Evolutionary conservation across 1,139 yeast genomes (phyloP), one percentile per base, ranked within the genome.

Genomic region (Candida mesenterica): DNA sequence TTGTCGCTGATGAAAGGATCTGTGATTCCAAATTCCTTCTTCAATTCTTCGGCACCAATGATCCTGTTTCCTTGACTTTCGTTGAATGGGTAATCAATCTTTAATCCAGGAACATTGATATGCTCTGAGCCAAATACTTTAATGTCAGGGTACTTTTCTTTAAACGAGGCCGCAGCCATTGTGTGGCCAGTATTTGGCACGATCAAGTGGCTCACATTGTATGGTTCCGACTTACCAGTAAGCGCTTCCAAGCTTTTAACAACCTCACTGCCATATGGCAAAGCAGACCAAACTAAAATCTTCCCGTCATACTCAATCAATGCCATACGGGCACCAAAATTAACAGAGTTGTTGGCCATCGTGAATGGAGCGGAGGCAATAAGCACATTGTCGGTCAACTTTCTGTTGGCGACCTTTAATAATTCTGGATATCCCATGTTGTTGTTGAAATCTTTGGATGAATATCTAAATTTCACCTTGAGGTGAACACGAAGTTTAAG

Each of bases 311-410:
- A 51, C 32, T 71, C 59, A 40, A 69, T 53, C 8, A 79, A 57
- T 0, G 85, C 75, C 75, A 77, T 71, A 40, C 88, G 63, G 14
- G 74, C 80, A 17, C 88, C 88, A 40, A 80, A 68, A 37, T 72
- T 68, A 36, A 78, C n/a, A n/a, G n/a, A n/a, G n/a, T n/a, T 53
- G 34, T 61, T 55, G 15, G 53, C 47, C 33, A 71, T 49, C 5
- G 61, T 57, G 58, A 77, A 77, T 1, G 70, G 61, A 3, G 69
- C 57, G 5, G 81, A 72, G 23, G 78, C 72, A 28, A 72, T 62
- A 29, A 67, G 70, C 4, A 77, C 57, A 32, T 63, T 55, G 2
- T 68, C 65, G 4, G 77, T 55, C 28, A 79, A 53, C 29, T 62
- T 56, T 43, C 78, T 62, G 18, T 72, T 58, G 15, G 62, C 62